phyloP scores from a whole-genome alignment of 73 alveolate genomes.

The Breviolum minutum region DNA sequence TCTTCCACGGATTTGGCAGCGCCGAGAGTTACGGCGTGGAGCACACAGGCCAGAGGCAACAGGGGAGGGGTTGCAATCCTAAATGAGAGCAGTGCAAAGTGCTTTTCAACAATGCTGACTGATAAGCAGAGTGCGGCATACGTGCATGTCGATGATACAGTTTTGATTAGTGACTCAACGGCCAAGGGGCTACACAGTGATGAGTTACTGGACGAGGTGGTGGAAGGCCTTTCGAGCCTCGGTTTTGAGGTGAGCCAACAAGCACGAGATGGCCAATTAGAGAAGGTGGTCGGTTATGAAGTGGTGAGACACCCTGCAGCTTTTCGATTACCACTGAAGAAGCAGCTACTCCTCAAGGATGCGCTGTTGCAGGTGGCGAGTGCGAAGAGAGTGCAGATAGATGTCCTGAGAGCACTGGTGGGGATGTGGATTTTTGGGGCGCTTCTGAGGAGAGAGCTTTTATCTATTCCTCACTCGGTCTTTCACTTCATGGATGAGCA shows the following conservation, averaged over 20 bases:
- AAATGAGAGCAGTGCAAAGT: neutral
- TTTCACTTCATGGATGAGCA: constrained; percentile 17
- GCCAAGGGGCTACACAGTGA: neutral
- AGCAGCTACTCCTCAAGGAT: neutral
- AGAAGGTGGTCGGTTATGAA: constrained; percentile 37
- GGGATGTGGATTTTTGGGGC: constrained; percentile 60
- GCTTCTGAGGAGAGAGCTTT: constrained; percentile 12
- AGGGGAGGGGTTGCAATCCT: neutral
- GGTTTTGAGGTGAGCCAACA: neutral
- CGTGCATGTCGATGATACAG: constrained; percentile 62
- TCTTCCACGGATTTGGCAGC: neutral
- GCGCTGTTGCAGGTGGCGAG: neutral
- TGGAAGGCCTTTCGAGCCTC: neutral
- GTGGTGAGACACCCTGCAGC: neutral
- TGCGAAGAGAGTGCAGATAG: neutral
- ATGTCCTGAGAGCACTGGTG: neutral
- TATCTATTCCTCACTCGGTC: neutral
- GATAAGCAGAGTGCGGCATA: neutral
- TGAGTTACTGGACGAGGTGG: neutral
- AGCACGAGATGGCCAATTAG: neutral
- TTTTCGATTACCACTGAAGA: neutral
- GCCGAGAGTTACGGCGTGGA: constrained; percentile 6
- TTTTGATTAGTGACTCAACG: neutral
- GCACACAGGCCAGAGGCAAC: neutral
- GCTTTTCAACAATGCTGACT: neutral